A percentile compares a stretch with the other conserved stretches of the same genome.
Conservation (phyloP, 805 yeast genomes). For the Sugiyamaella smithiae region DNA sequence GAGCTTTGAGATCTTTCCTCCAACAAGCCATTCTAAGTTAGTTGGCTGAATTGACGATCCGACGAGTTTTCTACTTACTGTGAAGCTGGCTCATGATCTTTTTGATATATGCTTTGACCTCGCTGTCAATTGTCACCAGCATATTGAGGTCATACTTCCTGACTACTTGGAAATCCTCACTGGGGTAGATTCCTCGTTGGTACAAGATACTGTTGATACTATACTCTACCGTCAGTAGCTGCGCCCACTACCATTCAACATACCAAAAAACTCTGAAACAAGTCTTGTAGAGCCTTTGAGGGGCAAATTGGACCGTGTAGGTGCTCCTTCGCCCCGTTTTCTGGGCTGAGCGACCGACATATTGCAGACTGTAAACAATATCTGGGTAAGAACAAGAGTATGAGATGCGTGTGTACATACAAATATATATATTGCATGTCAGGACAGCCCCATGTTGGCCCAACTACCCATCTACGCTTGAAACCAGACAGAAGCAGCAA, state of each 20-base stretch:
- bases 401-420: neutral
- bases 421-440: no score
- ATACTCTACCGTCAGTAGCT: slow-evolving; percentile 44
- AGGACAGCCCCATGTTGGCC: no score
- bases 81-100: slow-evolving; percentile 67
- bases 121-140: slow-evolving; percentile 70
- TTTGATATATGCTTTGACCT: slow-evolving; percentile 65
- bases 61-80: no score
- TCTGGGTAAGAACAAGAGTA: neutral
- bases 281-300: slow-evolving; percentile 74
- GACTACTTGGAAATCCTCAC: slow-evolving; percentile 76
- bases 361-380: neutral
- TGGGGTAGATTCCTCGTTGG: slow-evolving; percentile 87
- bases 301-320: slow-evolving; percentile 51
- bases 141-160: slow-evolving; percentile 76
- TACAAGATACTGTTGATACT: slow-evolving; percentile 77
- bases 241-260: slow-evolving; percentile 15
- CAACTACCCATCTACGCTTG: no score
- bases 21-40: slow-evolving; percentile 56
- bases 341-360: slow-evolving; percentile 20
- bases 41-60: no score
- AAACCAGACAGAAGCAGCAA: no score
- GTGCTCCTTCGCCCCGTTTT: slow-evolving; percentile 23
- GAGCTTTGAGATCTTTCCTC: slow-evolving; percentile 63
- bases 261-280: slow-evolving; percentile 75